A percentile compares a stretch with the other conserved stretches of the same genome.
phyloP scores from a whole-genome alignment of 179 eudicot species.

The Beta lomatogona region DNA sequence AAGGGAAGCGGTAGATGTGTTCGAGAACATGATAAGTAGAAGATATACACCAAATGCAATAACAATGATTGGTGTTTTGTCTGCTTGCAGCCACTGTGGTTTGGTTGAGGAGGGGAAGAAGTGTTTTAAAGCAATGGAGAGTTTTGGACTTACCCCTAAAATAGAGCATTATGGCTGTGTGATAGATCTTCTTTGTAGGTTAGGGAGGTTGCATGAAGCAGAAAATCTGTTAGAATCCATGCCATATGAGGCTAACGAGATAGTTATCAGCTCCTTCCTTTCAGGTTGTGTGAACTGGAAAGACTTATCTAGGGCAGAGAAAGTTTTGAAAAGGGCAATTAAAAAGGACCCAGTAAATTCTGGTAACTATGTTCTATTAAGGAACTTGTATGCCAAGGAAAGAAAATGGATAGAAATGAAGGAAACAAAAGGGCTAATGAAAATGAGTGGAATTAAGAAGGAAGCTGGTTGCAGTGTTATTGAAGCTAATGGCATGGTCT shows the following conservation, averaged over 20 bases:
- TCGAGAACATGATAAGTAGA: slow-evolving; percentile 50
- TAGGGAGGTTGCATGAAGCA: slow-evolving; percentile 43
- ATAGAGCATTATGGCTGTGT: slow-evolving; percentile 83
- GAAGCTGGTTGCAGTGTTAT: slow-evolving; percentile 70
- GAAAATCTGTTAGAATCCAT: slow-evolving; percentile 53
- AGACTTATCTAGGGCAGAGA: slow-evolving; percentile 63
- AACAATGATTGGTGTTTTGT: slow-evolving; percentile 68
- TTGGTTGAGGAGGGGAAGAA: slow-evolving; percentile 71
- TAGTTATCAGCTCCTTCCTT: slow-evolving; percentile 55
- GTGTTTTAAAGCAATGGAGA: slow-evolving; percentile 55
- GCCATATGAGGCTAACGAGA: slow-evolving; percentile 71
- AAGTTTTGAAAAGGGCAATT: slow-evolving; percentile 43
- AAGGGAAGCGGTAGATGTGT: slow-evolving; percentile 57
- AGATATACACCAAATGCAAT: slow-evolving; percentile 57
- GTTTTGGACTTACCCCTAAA: slow-evolving; percentile 44
- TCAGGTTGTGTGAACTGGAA: slow-evolving; percentile 61
- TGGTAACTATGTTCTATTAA: slow-evolving; percentile 62
- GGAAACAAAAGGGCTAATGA: slow-evolving; percentile 52
- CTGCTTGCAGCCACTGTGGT: slow-evolving; percentile 85
- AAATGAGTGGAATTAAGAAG: slow-evolving; percentile 58
- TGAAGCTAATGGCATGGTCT: slow-evolving; percentile 55
- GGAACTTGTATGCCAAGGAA: slow-evolving; percentile 70
- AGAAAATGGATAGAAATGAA: slow-evolving; percentile 68
- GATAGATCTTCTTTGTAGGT: slow-evolving; percentile 68
- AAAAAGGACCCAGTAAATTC: slow-evolving; percentile 46